These are phyloP conservation scores for Starmerella apis DNA, from an alignment of 805 yeast species.

Conservation along the genomic window DNA sequence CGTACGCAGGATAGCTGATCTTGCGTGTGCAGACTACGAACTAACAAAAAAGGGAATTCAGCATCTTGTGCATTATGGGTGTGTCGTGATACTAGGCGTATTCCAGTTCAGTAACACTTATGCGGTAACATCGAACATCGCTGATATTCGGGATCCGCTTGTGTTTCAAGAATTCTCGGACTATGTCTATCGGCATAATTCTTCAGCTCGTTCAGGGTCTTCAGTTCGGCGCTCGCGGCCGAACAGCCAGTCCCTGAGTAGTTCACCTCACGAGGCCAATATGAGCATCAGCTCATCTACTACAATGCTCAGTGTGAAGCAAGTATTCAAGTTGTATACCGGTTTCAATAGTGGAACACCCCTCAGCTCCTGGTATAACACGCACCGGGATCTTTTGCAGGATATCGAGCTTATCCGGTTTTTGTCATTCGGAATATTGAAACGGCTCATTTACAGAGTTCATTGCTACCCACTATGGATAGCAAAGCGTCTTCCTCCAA, in stretches of 20 bases:
- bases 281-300: constrained; percentile 4
- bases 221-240: constrained; percentile 18
- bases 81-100: constrained; percentile 71
- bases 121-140: constrained; percentile 74
- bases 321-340: constrained; percentile 59
- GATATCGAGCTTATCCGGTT: constrained; percentile 76
- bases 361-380: constrained; percentile 70
- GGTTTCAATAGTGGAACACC: constrained; percentile 69
- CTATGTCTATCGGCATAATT: constrained; percentile 44
- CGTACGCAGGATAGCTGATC: constrained; percentile 58
- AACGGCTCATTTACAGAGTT: constrained; percentile 73
- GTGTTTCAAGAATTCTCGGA: constrained; percentile 78
- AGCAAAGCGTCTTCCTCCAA: constrained; percentile 10
- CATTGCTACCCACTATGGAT: constrained; percentile 55
- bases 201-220: background rate
- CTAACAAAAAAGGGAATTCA: constrained; percentile 80
- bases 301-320: constrained; percentile 14
- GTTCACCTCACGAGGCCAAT: constrained; percentile 6
- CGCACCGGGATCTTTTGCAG: constrained; percentile 46
- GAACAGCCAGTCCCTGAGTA: constrained; percentile 2
- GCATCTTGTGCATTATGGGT: constrained; percentile 80
- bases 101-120: constrained; percentile 83
- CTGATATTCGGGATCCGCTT: constrained; percentile 54
- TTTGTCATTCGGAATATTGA: constrained; percentile 72
- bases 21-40: constrained; percentile 70